Conservation (phyloP, 2,329 filamentous ascomycete species). For the Periconia sp. region DNA sequence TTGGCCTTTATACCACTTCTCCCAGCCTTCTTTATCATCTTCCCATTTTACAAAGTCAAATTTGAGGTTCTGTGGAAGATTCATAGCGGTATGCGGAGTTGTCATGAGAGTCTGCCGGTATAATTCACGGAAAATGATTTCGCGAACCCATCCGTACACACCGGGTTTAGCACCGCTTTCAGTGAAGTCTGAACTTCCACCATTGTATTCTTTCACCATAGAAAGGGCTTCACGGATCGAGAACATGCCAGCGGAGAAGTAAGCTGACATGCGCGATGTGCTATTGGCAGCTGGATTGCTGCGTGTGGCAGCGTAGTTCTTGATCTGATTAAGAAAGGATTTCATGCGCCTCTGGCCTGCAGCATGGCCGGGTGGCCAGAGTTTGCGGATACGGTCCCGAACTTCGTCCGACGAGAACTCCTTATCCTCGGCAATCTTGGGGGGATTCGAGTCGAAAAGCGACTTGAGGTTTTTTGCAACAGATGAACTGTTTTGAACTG, state of each 20-base stretch:
- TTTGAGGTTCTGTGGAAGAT: constrained; percentile 54
- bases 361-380: constrained; percentile 50
- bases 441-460: constrained; percentile 37
- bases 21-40: constrained; percentile 52
- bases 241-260: constrained; percentile 51
- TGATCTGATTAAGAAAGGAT: constrained; percentile 46
- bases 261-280: constrained; percentile 47
- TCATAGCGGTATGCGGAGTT: constrained; percentile 54
- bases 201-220: constrained; percentile 46
- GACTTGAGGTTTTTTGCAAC: constrained; percentile 30
- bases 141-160: constrained; percentile 51
- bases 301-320: constrained; percentile 45
- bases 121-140: constrained; percentile 55
- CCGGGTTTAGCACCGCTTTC: constrained; percentile 39
- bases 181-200: constrained; percentile 47
- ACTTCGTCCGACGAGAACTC: constrained; percentile 44
- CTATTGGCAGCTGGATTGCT: constrained; percentile 46
- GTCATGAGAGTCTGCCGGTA: constrained; percentile 52
- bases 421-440: constrained; percentile 44
- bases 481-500: constrained; percentile 42
- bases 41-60: constrained; percentile 56
- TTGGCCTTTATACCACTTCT: constrained; percentile 51
- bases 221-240: constrained; percentile 50
- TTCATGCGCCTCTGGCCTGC: constrained; percentile 46
- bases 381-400: constrained; percentile 42